Evolutionary conservation across 805 yeast genomes (phyloP).

Genomic region (Ogataea thermomethanolica): DNA sequence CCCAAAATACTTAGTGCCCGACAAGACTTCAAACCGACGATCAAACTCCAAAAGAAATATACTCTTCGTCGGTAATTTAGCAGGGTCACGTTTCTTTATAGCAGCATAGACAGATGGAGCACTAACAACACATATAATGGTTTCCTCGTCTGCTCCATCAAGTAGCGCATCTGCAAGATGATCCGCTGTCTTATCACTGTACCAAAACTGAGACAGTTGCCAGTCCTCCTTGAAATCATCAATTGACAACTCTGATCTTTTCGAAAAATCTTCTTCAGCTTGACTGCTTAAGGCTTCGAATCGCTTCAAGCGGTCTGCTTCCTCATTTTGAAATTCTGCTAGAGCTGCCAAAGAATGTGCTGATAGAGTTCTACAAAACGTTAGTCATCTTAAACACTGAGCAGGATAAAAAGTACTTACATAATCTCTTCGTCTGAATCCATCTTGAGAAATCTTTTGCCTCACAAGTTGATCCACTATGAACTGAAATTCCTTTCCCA

Average conservation of each 20-base stretch:
- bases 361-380: slow-evolving; percentile 38
- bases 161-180: slow-evolving; percentile 64
- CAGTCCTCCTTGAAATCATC: slow-evolving; percentile 85
- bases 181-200: slow-evolving; percentile 69
- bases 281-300: slow-evolving; percentile 51
- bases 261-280: slow-evolving; percentile 56
- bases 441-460: neutral
- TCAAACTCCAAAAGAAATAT: slow-evolving; percentile 80
- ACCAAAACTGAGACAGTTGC: slow-evolving; percentile 95
- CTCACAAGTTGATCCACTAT: too few species aligned
- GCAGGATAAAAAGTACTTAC: slow-evolving; percentile 8
- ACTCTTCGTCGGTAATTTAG: slow-evolving; percentile 58
- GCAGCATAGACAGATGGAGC: slow-evolving; percentile 95
- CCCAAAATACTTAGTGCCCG: slow-evolving; percentile 63
- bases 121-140: slow-evolving; percentile 72
- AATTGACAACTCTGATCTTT: slow-evolving; percentile 39
- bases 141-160: slow-evolving; percentile 70
- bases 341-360: slow-evolving; percentile 51
- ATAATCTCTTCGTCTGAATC: slow-evolving; percentile 30
- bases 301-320: slow-evolving; percentile 50
- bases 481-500: too few species aligned
- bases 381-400: neutral
- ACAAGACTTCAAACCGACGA: slow-evolving; percentile 67
- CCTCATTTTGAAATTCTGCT: slow-evolving; percentile 65
- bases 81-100: slow-evolving; percentile 49